phyloP scores from a whole-genome alignment of 257 asterid genomes.

The Jacaranda mimosifolia region DNA sequence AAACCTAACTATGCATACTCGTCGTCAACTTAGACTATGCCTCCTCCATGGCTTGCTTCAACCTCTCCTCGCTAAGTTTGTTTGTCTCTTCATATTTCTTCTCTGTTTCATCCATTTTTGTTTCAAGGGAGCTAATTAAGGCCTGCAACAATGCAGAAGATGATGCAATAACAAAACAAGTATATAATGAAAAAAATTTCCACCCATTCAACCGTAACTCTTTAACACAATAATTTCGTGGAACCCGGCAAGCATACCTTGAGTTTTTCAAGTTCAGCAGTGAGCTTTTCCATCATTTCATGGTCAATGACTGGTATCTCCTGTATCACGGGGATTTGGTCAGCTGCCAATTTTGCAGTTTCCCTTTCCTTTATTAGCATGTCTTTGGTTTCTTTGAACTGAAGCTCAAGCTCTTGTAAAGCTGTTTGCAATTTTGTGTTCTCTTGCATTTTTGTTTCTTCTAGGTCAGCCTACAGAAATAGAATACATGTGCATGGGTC shows the following conservation, averaged over 20 bases:
- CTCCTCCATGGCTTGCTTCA: slow-evolving; percentile 91
- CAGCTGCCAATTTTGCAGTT: slow-evolving; percentile 62
- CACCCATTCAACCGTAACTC: slow-evolving; percentile 20
- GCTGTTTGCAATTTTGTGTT: slow-evolving; percentile 82
- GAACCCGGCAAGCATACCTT: slow-evolving; percentile 55
- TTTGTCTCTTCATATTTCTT: slow-evolving; percentile 89
- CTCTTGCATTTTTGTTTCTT: slow-evolving; percentile 95
- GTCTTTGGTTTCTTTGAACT: slow-evolving; percentile 83
- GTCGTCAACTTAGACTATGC: slow-evolving; percentile 95
- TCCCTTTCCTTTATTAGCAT: slow-evolving; percentile 74
- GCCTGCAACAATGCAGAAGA: slow-evolving; percentile 51
- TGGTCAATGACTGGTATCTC: slow-evolving; percentile 92
- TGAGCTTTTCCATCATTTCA: slow-evolving; percentile 77
- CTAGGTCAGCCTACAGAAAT: slow-evolving; percentile 75
- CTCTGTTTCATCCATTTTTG: slow-evolving; percentile 90
- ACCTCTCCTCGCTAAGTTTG: slow-evolving; percentile 91
- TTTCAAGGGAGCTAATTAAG: slow-evolving; percentile 82
- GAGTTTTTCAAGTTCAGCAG: slow-evolving; percentile 83
- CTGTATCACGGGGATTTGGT: slow-evolving; percentile 74
- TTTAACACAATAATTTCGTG: slow-evolving; percentile 24
- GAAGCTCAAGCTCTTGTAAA: slow-evolving; percentile 77
- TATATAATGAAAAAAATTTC: slow-evolving; percentile 1
- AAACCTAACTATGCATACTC: slow-evolving; percentile 72
- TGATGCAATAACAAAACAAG: slow-evolving; percentile 15
- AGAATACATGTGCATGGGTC: slow-evolving; percentile 22